Conservation (phyloP, 805 yeast species). For the Kazachstania africana region DNA sequence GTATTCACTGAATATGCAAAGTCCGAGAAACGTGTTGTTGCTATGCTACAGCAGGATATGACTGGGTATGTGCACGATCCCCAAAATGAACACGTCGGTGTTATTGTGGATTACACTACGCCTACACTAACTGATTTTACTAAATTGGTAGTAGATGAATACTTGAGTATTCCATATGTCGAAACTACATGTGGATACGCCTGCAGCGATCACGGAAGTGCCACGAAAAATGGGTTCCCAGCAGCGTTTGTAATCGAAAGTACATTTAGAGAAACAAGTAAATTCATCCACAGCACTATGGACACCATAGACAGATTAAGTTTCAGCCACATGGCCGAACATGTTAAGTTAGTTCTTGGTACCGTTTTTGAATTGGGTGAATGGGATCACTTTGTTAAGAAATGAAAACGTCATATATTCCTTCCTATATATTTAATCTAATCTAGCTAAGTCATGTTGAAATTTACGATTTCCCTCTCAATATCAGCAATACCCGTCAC, state of each 20-base stretch:
- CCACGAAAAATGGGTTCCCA: conserved; percentile 73
- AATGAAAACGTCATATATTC: not conserved
- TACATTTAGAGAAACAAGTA: conserved; percentile 49
- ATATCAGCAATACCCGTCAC: no score
- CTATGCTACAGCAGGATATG: conserved; percentile 93
- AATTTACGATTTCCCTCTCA: no score
- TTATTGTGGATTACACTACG: conserved; percentile 61
- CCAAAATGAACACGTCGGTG: conserved; percentile 57
- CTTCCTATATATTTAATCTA: not conserved
- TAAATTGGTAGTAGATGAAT: conserved; percentile 46
- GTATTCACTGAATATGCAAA: conserved; percentile 45
- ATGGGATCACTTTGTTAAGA: conserved; percentile 16
- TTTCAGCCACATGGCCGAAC: conserved; percentile 70
- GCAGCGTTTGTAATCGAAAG: conserved; percentile 75
- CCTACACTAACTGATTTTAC: conserved; percentile 45
- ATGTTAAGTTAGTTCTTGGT: conserved; percentile 65
- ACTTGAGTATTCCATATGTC: conserved; percentile 55
- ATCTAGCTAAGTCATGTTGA: no score
- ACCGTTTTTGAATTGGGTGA: conserved; percentile 55
- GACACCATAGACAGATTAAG: conserved; percentile 78
- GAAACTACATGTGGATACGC: conserved; percentile 85
- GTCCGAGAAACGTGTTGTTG: conserved; percentile 42
- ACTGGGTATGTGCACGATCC: conserved; percentile 61
- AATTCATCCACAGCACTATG: conserved; percentile 60
- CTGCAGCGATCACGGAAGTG: conserved; percentile 88